These are phyloP conservation scores for Penicillium sp. DNA, from an alignment of 2,329 filamentous ascomycete genomes.

Conservation along the genomic window DNA sequence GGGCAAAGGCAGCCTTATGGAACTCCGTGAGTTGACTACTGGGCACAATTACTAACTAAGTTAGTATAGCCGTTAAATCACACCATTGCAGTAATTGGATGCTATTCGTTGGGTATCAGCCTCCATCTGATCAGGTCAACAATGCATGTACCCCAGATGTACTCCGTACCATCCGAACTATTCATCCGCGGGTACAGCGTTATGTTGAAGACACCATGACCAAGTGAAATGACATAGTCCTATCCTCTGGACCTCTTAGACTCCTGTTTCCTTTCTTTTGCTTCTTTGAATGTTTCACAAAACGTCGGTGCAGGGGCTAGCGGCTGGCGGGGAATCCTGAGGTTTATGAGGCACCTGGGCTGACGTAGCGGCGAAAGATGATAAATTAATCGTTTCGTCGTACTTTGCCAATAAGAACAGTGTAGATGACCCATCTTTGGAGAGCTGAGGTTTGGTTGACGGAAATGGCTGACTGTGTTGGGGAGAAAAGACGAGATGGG, in stretches of 20 bases:
- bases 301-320: neutral
- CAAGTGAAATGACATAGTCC: neutral
- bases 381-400: neutral
- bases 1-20: no score
- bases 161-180: no score
- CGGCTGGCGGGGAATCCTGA: no score
- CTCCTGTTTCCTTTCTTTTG: neutral
- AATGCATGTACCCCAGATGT: no score
- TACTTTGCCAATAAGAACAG: neutral
- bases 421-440: no score
- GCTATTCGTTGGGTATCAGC: neutral
- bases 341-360: neutral
- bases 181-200: neutral
- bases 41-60: no score
- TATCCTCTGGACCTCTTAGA: no score
- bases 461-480: slow-evolving; percentile 6
- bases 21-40: no score
- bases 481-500: neutral
- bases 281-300: neutral
- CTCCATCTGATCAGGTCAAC: neutral
- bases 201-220: no score
- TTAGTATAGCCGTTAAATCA: no score
- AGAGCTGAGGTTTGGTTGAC: neutral
- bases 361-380: neutral
- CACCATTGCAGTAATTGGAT: no score